A percentile compares a stretch with the other conserved stretches of the same genome.
Evolutionary conservation across 805 yeast genomes (phyloP).

Genomic region (Yarrowia sp.): DNA sequence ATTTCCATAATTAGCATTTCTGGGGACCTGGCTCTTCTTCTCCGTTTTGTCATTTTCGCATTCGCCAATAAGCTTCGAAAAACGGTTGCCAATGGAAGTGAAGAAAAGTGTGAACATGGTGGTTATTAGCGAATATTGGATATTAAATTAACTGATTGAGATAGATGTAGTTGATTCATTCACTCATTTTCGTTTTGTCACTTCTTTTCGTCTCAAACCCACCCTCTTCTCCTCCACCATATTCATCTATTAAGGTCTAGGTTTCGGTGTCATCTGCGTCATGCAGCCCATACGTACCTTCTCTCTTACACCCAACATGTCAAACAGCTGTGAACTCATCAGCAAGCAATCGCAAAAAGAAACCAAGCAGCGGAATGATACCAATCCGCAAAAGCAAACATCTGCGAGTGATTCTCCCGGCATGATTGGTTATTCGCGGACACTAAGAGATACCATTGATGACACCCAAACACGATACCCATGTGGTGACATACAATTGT

Average conservation of each 20-base stretch:
- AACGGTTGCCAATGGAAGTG: neutral
- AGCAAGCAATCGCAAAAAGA: constrained; percentile 6
- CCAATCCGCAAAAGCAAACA: constrained; percentile 6
- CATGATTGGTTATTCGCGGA: neutral
- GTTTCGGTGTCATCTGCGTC: constrained; percentile 1
- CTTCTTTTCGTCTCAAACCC: too few relatives aligned
- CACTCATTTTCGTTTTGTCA: too few relatives aligned
- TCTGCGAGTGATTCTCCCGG: neutral
- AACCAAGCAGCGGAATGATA: constrained; percentile 5
- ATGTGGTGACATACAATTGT: neutral
- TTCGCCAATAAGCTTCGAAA: neutral
- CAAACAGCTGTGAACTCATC: neutral
- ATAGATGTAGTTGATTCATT: too few relatives aligned
- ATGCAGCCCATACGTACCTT: constrained; percentile 4
- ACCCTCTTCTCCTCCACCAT: too few relatives aligned
- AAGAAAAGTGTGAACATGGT: too few relatives aligned
- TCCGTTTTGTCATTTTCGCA: neutral
- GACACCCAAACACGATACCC: too few relatives aligned
- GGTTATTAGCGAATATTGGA: too few relatives aligned
- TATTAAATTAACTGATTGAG: too few relatives aligned
- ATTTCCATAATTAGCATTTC: constrained; percentile 3
- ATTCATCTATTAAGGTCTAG: neutral
- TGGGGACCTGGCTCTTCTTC: neutral
- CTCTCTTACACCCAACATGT: constrained; percentile 8
- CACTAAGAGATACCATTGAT: neutral